A percentile compares a stretch with the other conserved stretches of the same genome.
Evolutionary conservation across 2,329 filamentous ascomycete genomes (phyloP).

Genomic region (Neonectria ditissima): DNA sequence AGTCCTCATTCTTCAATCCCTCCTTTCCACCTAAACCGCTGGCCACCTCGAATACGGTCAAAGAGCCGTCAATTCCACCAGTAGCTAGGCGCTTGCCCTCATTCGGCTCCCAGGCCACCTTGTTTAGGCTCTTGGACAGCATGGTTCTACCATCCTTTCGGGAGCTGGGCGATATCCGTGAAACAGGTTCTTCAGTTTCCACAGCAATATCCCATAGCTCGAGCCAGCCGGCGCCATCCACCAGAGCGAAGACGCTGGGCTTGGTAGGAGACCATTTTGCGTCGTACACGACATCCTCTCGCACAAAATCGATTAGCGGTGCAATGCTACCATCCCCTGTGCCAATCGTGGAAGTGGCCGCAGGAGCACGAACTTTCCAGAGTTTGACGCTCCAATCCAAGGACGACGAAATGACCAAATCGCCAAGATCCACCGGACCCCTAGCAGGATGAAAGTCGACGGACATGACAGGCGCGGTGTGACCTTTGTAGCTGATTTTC

Average conservation of each 20-base stretch:
- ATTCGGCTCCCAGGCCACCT: slow-evolving; percentile 90
- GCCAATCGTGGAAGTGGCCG: slow-evolving; percentile 73
- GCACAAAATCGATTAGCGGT: slow-evolving; percentile 88
- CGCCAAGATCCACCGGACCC: slow-evolving; percentile 92
- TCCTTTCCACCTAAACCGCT: slow-evolving; percentile 86
- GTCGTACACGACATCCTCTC: slow-evolving; percentile 97
- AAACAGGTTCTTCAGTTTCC: slow-evolving; percentile 91
- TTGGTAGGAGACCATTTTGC: slow-evolving; percentile 95
- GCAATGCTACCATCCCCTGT: slow-evolving; percentile 66
- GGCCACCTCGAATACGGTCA: slow-evolving; percentile 94
- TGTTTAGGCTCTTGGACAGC: slow-evolving; percentile 89
- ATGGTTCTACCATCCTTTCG: slow-evolving; percentile 74
- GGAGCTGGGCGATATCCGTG: slow-evolving; percentile 78
- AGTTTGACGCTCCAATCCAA: slow-evolving; percentile 98
- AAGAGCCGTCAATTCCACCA: slow-evolving; percentile 89
- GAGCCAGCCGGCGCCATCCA: slow-evolving; percentile 90
- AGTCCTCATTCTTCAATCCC: slow-evolving; percentile 85
- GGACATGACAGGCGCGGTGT: slow-evolving; percentile 94
- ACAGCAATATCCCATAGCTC: slow-evolving; percentile 96
- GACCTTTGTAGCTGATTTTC: slow-evolving; percentile 87
- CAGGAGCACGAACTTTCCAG: slow-evolving; percentile 91
- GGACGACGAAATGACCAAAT: slow-evolving; percentile 90
- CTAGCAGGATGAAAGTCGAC: slow-evolving; percentile 94
- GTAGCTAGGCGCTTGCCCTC: slow-evolving; percentile 90
- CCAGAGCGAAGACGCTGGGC: slow-evolving; percentile 92